Evolutionary conservation across 2,329 filamentous ascomycete species (phyloP), one percentile per base, ranked within the genome.

Genomic region (Ophiocordyceps camponoti-floridani): DNA sequence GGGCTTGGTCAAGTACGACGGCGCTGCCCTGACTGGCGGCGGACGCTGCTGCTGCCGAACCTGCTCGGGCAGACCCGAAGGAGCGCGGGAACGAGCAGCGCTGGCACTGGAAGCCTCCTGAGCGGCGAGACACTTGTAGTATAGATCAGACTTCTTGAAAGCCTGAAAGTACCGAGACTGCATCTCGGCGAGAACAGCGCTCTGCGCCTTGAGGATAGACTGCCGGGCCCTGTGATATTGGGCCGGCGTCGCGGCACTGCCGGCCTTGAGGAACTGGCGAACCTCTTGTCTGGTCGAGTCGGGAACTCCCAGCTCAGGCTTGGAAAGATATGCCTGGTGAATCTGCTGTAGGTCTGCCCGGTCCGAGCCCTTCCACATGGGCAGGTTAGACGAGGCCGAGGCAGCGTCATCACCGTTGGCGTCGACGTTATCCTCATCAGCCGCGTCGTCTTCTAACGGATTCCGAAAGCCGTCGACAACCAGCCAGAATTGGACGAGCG

Each of bases 401-500:
- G 16, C 35, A 1, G 76, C 60, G 43, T 80, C 67, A n/a, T 41
- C 40, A 2, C 19, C 10, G 31, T 76, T 69, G 27, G 77, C 79
- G 47, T 91, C 84, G 18, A 66, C 63, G 12, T 23, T 23, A 23
- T 23, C 23, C 23, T 23, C 23, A 5, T 23, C 23, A 23, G 56
- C 56, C 33, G 81, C 80, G 54, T 76, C 73, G 50, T 89, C 84
- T 61, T 98, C 91, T 3, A 98, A 66, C 0, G 91, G 93, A 53
- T 93, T 94, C 40, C 93, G 82, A 53, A 96, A 86, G 0, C 91
- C 89, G 62, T 98, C 91, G 6, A 96, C 91, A 3, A 96, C 91
- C 38, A 98, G 79, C 87, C 89, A 98, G 61, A 96, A 98, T 56
- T 98, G 91, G 6, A 98, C 88, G 42, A 95, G 66, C 13, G 83